Conservation (phyloP, 2,329 filamentous ascomycete genomes). For the Sporothrix humicola region DNA sequence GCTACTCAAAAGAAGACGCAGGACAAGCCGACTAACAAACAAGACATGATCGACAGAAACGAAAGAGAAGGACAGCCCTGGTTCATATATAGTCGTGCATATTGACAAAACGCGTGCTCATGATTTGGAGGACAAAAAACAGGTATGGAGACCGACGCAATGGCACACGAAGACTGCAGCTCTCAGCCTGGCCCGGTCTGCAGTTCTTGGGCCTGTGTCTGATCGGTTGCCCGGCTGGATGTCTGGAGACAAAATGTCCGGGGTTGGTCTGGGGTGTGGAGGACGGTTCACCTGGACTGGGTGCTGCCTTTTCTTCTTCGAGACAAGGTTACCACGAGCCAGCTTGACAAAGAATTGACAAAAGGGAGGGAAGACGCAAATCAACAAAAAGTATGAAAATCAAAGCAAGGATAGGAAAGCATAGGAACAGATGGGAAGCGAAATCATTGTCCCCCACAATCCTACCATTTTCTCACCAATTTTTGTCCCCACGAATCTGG, state of each 20-base stretch:
- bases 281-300: neutral
- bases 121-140: neutral
- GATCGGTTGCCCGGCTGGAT: constrained; percentile 14
- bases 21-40: neutral
- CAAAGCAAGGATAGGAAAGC: neutral
- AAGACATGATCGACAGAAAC: neutral
- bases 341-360: constrained; percentile 21
- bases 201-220: neutral
- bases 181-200: neutral
- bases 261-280: constrained; percentile 9
- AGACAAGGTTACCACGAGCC: constrained; percentile 8
- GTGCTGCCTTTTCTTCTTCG: neutral
- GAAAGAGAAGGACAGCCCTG: neutral
- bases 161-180: neutral
- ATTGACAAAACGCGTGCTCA: constrained; percentile 8
- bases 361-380: neutral
- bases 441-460: constrained; percentile 11
- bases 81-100: constrained; percentile 22
- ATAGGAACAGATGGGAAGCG: no score
- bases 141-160: neutral
- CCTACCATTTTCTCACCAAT: neutral
- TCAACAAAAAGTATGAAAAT: neutral
- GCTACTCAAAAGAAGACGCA: neutral
- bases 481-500: constrained; percentile 18
- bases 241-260: constrained; percentile 8